phyloP scores from a whole-genome alignment of 768 basidiomycete species.

The Russula abietina region DNA sequence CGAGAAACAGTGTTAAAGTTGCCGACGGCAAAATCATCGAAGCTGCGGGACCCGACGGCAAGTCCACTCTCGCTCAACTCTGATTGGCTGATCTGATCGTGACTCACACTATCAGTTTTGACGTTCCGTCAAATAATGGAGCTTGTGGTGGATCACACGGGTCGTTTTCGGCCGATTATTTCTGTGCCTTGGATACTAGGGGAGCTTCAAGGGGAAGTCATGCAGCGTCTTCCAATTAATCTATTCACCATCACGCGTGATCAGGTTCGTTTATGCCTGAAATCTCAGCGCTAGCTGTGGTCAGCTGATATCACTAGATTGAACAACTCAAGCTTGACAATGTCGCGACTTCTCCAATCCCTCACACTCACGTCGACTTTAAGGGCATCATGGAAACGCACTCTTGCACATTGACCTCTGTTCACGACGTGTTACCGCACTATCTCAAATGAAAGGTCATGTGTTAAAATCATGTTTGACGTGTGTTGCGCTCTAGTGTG shows the following conservation, averaged over 20 bases:
- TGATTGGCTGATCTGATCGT: neutral
- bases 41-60: constrained; percentile 47
- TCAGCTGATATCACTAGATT: constrained; percentile 36
- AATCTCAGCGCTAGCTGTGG: neutral
- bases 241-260: constrained; percentile 64
- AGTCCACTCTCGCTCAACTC: constrained; percentile 31
- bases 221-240: constrained; percentile 58
- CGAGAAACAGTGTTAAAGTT: constrained; percentile 38
- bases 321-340: constrained; percentile 60
- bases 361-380: constrained; percentile 29
- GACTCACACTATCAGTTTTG: constrained; percentile 42
- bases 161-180: constrained; percentile 50
- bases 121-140: constrained; percentile 65
- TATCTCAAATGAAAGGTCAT: constrained; percentile 8
- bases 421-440: constrained; percentile 27
- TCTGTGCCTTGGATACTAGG: constrained; percentile 61
- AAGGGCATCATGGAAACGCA: constrained; percentile 28
- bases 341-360: constrained; percentile 36
- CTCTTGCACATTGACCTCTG: constrained; percentile 28
- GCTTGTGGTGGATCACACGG: constrained; percentile 49
- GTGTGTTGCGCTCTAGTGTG: neutral
- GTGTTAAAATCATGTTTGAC: neutral
- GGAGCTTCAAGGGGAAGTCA: constrained; percentile 53
- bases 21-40: constrained; percentile 44
- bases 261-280: constrained; percentile 42